phyloP scores from a whole-genome alignment of 2,329 filamentous ascomycete genomes.

The Grosmannia clavigera region DNA sequence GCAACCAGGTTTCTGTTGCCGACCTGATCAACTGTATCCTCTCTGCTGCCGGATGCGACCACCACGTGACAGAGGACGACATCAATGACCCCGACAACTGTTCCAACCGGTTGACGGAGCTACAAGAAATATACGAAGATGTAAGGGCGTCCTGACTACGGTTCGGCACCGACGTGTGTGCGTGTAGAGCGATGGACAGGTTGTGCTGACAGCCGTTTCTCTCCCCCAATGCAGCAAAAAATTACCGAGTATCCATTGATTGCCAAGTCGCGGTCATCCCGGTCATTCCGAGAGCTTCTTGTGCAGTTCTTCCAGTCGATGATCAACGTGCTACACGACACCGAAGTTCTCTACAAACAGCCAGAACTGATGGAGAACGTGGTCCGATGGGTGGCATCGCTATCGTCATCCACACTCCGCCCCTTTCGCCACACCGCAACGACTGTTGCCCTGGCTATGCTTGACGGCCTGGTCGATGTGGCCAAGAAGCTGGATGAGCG shows the following conservation, averaged over 20 bases:
- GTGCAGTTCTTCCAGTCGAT: conserved; percentile 68
- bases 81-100: conserved; percentile 84
- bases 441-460: conserved; percentile 67
- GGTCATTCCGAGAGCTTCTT: conserved; percentile 66
- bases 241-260: conserved; percentile 88
- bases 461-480: conserved; percentile 52
- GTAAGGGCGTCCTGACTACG: conserved; percentile 29
- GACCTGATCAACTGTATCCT: conserved; percentile 57
- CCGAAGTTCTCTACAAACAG: conserved; percentile 70
- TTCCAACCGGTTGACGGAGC: conserved; percentile 61
- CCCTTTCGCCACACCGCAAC: conserved; percentile 93
- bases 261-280: conserved; percentile 63
- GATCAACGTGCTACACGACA: conserved; percentile 66
- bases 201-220: not conserved
- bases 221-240: conserved; percentile 39
- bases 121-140: conserved; percentile 81
- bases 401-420: conserved; percentile 78
- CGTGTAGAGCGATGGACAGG: not conserved
- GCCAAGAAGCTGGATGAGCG: conserved; percentile 36
- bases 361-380: conserved; percentile 74
- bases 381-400: conserved; percentile 75
- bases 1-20: conserved; percentile 42
- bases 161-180: not conserved
- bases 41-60: conserved; percentile 65
- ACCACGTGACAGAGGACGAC: conserved; percentile 68